Percentiles rank a stretch among this genome's conserved stretches.
Conservation (phyloP, 2,329 filamentous ascomycete genomes). For the Dactylellina leptospora region DNA sequence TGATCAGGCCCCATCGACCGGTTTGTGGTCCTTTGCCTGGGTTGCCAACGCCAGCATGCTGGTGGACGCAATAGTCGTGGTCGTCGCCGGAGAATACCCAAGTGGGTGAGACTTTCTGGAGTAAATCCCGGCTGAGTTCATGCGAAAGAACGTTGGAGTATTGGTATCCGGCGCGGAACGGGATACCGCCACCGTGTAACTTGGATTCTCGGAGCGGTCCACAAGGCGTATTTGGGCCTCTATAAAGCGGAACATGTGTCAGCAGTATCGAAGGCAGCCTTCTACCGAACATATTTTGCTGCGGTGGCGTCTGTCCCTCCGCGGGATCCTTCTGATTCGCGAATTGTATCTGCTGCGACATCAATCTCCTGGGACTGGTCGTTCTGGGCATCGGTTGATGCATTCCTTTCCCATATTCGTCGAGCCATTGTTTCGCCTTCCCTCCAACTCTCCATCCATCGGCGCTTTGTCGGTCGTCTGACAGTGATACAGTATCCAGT, state of each 20-base stretch:
- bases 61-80: conserved; percentile 94
- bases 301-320: conserved; percentile 57
- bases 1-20: conserved; percentile 59
- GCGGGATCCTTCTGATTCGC: conserved; percentile 62
- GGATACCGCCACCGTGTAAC: conserved; percentile 71
- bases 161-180: conserved; percentile 82
- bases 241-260: conserved; percentile 88
- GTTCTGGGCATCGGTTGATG: conserved; percentile 60
- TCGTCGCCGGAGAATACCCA: conserved; percentile 96
- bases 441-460: conserved; percentile 69
- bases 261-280: conserved; percentile 83
- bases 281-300: conserved; percentile 61
- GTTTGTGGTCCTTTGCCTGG: conserved; percentile 64
- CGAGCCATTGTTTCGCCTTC: conserved; percentile 66
- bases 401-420: conserved; percentile 70
- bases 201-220: conserved; percentile 76
- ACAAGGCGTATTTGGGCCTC: conserved; percentile 82
- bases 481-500: conserved; percentile 86
- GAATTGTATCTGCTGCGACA: conserved; percentile 60
- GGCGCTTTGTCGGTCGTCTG: conserved; percentile 77
- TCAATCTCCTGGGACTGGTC: conserved; percentile 57
- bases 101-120: conserved; percentile 79
- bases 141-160: conserved; percentile 93
- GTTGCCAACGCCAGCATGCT: conserved; percentile 75
- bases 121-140: conserved; percentile 76